phyloP scores from a whole-genome alignment of 768 basidiomycete species.

The Obba rivulosa region DNA sequence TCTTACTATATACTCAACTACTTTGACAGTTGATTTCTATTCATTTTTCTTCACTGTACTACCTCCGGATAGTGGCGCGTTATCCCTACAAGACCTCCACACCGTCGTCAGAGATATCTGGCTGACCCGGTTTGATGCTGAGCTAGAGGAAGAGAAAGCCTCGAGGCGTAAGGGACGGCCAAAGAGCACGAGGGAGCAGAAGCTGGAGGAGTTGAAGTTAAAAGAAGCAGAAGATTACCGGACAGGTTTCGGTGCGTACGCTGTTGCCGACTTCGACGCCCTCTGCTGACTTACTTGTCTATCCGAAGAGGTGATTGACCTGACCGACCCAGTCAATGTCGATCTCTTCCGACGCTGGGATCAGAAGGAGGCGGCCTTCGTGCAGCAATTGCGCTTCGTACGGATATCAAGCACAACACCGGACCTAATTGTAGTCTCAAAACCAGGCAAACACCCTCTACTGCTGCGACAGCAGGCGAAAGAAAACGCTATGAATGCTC shows the following conservation, averaged over 20 bases:
- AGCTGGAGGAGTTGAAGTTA: slow-evolving; percentile 65
- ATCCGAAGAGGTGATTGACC: slow-evolving; percentile 65
- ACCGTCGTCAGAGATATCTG: slow-evolving; percentile 58
- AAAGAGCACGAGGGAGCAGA: slow-evolving; percentile 61
- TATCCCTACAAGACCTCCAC: slow-evolving; percentile 66
- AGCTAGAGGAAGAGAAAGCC: slow-evolving; percentile 54
- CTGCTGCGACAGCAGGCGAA: slow-evolving; percentile 16
- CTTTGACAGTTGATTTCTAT: slow-evolving; percentile 56
- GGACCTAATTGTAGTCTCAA: slow-evolving; percentile 43
- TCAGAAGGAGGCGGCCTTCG: slow-evolving; percentile 65
- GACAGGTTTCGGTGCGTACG: slow-evolving; percentile 68
- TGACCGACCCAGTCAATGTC: slow-evolving; percentile 68
- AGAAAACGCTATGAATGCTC: background rate
- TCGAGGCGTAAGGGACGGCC: slow-evolving; percentile 69
- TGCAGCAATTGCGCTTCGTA: slow-evolving; percentile 69
- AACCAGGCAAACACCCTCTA: slow-evolving; percentile 51
- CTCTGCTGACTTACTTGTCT: slow-evolving; percentile 1
- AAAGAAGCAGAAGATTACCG: slow-evolving; percentile 69
- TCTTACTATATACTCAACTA: background rate
- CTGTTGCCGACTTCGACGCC: slow-evolving; percentile 2
- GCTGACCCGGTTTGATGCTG: slow-evolving; percentile 67
- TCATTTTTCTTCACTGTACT: slow-evolving; percentile 73
- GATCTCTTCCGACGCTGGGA: slow-evolving; percentile 76
- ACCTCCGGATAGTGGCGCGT: slow-evolving; percentile 47
- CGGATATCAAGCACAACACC: slow-evolving; percentile 62